Evolutionary conservation across 164 flowering plant genomes (phyloP).

Genomic region (Umbilicus rupestris): DNA sequence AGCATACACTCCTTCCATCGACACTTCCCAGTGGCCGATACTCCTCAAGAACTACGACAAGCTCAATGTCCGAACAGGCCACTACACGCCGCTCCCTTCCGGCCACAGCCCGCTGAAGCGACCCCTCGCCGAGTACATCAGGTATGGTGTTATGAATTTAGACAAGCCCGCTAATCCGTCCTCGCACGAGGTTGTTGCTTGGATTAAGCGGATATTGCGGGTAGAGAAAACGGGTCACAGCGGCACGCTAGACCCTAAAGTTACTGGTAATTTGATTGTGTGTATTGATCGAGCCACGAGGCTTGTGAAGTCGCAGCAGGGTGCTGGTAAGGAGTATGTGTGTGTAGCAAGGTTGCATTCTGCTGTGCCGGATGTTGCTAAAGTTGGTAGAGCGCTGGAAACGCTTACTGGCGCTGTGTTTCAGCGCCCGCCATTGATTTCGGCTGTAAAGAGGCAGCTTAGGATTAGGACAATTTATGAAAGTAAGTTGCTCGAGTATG

Average conservation of each 20-base stretch:
- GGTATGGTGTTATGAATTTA: conserved; percentile 63
- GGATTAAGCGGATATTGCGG: conserved; percentile 64
- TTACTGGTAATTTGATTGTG: conserved; percentile 67
- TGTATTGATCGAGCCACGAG: conserved; percentile 74
- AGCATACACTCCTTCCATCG: conserved; percentile 49
- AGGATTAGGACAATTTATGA: conserved; percentile 65
- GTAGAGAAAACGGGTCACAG: conserved; percentile 70
- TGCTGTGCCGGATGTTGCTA: conserved; percentile 45
- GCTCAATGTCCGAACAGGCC: conserved; percentile 68
- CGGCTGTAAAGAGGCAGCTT: conserved; percentile 70
- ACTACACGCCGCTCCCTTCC: conserved; percentile 63
- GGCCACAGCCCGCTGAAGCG: conserved; percentile 70
- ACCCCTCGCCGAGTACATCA: conserved; percentile 51
- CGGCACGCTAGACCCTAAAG: conserved; percentile 77
- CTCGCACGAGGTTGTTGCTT: conserved; percentile 75
- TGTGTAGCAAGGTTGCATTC: conserved; percentile 63
- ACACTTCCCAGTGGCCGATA: conserved; percentile 74
- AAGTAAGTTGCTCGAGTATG: conserved; percentile 69
- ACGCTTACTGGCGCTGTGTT: conserved; percentile 66
- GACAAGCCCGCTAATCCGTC: conserved; percentile 78
- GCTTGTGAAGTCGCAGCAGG: conserved; percentile 71
- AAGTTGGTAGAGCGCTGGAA: conserved; percentile 57
- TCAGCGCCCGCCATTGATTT: conserved; percentile 62
- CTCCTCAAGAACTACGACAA: conserved; percentile 72
- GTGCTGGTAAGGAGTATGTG: conserved; percentile 79